Base-by-base conservation (phyloP, 129 eudicot species). In the Ambrosia trifida region DNA sequence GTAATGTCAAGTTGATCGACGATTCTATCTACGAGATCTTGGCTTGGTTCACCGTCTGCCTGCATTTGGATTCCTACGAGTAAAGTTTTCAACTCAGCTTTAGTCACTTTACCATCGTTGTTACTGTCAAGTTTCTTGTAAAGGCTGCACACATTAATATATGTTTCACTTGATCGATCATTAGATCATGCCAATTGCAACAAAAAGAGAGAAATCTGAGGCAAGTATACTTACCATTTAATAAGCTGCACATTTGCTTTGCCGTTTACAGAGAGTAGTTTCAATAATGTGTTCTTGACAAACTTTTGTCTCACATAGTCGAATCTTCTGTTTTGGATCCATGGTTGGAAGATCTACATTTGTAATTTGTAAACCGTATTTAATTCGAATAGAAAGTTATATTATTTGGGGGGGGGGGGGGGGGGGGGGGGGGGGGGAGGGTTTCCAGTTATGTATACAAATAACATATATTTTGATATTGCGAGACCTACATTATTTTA, bases 321-420 rank as follows among this genome's bases (percentile, higher is more conserved):
- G 32, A 79, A 72, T 76, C 77, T 75, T 43, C 93, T 70, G 60
- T 69, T 76, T 61, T 84, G 85, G 54, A 87, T 62, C 89, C 89
- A 87, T 45, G 93, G 89, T 63, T 82, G 85, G 78, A 87, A 87
- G 45, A 79, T 57, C 94, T 87, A 80, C 76, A 73, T 20, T 4
- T 14, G 53, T 12, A 14, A 47, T 12, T 3, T 8, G 43, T 5
- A 36, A 36, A 36, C 43, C n/a, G n/a, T n/a, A n/a, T n/a, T n/a
- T n/a, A n/a, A n/a, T n/a, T n/a, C n/a, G n/a, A n/a, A n/a, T n/a
- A n/a, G n/a, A n/a, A n/a, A n/a, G n/a, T n/a, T n/a, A n/a, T n/a
- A n/a, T n/a, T n/a, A n/a, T n/a, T n/a, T n/a, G n/a, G n/a, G n/a
- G n/a, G n/a, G n/a, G n/a, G n/a, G n/a, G n/a, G n/a, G n/a, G n/a